phyloP scores from a whole-genome alignment of 2,329 filamentous ascomycete species.

The Colletotrichum sp. region DNA sequence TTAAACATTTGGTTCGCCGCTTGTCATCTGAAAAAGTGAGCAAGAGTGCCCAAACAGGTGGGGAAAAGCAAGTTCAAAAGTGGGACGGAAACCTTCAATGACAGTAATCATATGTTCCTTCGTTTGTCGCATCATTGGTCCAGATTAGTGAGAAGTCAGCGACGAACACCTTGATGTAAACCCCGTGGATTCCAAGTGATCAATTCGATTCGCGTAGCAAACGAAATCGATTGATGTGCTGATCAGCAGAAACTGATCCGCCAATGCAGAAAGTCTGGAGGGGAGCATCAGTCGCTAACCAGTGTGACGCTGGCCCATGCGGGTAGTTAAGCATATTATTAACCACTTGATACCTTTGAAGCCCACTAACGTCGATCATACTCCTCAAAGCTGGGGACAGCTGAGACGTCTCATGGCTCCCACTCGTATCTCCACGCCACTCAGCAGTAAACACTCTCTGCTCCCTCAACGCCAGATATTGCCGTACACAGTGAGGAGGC shows the following conservation, averaged over 20 bases:
- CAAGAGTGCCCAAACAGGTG: not conserved
- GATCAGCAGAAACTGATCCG: not conserved
- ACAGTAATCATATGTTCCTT: not conserved
- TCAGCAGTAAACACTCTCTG: not conserved
- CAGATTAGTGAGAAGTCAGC: not conserved
- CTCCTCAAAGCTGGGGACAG: not conserved
- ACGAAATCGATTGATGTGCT: not conserved
- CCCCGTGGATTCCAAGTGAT: not conserved
- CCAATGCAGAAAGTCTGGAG: not conserved
- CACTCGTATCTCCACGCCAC: not conserved
- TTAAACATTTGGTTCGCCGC: not conserved
- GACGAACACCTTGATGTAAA: not conserved
- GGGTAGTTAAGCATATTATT: not conserved
- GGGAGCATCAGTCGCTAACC: not conserved
- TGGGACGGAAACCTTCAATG: not conserved
- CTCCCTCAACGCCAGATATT: not conserved
- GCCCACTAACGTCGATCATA: not conserved
- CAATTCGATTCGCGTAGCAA: not conserved
- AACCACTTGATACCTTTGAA: not conserved
- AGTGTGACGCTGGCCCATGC: not conserved
- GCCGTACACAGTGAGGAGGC: accelerated
- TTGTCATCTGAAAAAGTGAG: not conserved
- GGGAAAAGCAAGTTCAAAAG: not conserved
- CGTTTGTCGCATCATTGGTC: not conserved
- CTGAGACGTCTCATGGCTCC: not conserved